Percentiles rank a stretch among this genome's conserved stretches.
phyloP scores from a whole-genome alignment of 1,284 basidiomycete genomes.

The Trametes versicolor region DNA sequence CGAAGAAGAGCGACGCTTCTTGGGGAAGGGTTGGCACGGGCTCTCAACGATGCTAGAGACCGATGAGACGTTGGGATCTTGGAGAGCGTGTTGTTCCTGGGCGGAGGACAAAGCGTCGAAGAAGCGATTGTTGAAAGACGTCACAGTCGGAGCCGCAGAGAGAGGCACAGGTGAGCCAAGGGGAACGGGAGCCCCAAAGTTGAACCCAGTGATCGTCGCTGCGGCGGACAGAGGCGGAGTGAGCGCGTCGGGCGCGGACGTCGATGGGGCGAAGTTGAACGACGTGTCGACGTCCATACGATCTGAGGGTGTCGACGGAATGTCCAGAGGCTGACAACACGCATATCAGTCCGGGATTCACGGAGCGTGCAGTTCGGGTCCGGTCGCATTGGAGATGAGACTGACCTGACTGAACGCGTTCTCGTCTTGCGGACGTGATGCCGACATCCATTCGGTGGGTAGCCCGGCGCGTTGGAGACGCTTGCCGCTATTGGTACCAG shows the following conservation, averaged over 20 bases:
- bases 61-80: slow-evolving; percentile 30
- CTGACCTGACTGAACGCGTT: slow-evolving; percentile 46
- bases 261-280: slow-evolving; percentile 39
- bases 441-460: slow-evolving; percentile 68
- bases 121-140: slow-evolving; percentile 67
- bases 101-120: slow-evolving; percentile 63
- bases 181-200: slow-evolving; percentile 36
- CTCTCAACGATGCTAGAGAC: slow-evolving; percentile 48
- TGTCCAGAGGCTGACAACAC: slow-evolving; percentile 37
- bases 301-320: slow-evolving; percentile 52
- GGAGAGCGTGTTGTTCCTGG: slow-evolving; percentile 18
- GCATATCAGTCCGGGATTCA: slow-evolving; percentile 30
- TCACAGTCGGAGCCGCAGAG: slow-evolving; percentile 62
- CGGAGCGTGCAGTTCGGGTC: background rate
- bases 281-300: slow-evolving; percentile 81
- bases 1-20: slow-evolving; percentile 77
- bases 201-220: slow-evolving; percentile 44
- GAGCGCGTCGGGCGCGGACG: slow-evolving; percentile 37
- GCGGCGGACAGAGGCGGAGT: slow-evolving; percentile 41
- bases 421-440: slow-evolving; percentile 36
- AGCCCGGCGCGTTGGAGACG: slow-evolving; percentile 66
- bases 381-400: slow-evolving; percentile 30
- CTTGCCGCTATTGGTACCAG: slow-evolving; percentile 56
- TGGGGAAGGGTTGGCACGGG: slow-evolving; percentile 57
- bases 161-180: slow-evolving; percentile 50